These are phyloP conservation scores for Coriaria nepalensis DNA, from an alignment of 306 rosid genomes.

Conservation along the genomic window DNA sequence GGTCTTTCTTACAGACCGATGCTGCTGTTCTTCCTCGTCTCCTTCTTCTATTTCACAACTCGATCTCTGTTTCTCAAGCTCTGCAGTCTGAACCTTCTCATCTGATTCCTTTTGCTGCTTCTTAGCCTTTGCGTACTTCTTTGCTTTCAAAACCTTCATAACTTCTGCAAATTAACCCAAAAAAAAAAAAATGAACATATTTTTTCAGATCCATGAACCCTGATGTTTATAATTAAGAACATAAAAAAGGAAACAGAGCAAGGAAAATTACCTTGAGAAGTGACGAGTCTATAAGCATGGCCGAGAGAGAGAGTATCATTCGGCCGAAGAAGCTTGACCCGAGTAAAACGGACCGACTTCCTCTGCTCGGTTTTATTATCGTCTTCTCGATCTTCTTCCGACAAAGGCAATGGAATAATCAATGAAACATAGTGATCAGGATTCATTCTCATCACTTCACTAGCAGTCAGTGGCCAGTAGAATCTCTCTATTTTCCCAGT, in stretches of 20 bases:
- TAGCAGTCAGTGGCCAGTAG: constrained; percentile 62
- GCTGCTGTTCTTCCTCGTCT: no score
- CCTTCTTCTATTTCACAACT: constrained; percentile 23
- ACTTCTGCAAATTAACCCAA: constrained; percentile 46
- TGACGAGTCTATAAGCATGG: constrained; percentile 87
- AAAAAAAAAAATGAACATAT: constrained; percentile 3
- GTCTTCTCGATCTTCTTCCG: constrained; percentile 17
- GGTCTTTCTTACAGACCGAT: constrained; percentile 21
- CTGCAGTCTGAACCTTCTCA: constrained; percentile 16
- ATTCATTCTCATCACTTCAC: constrained; percentile 73
- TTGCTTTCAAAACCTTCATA: constrained; percentile 72
- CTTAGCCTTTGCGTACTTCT: constrained; percentile 65
- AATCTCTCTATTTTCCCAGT: constrained; percentile 76
- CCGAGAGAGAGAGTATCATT: constrained; percentile 88
- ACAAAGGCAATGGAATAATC: constrained; percentile 68
- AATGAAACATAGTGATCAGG: constrained; percentile 92
- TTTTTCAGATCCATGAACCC: background rate
- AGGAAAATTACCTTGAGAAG: constrained; percentile 50
- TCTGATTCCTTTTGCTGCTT: constrained; percentile 32
- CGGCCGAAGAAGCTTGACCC: constrained; percentile 87
- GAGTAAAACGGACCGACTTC: constrained; percentile 60
- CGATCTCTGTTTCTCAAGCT: constrained; percentile 8
- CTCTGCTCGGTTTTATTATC: constrained; percentile 10
- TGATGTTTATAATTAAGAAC: no score
- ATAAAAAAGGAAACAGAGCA: background rate